These are phyloP conservation scores for Microsporum audouinii DNA, from an alignment of 2,329 filamentous ascomycete species.

Conservation along the genomic window DNA sequence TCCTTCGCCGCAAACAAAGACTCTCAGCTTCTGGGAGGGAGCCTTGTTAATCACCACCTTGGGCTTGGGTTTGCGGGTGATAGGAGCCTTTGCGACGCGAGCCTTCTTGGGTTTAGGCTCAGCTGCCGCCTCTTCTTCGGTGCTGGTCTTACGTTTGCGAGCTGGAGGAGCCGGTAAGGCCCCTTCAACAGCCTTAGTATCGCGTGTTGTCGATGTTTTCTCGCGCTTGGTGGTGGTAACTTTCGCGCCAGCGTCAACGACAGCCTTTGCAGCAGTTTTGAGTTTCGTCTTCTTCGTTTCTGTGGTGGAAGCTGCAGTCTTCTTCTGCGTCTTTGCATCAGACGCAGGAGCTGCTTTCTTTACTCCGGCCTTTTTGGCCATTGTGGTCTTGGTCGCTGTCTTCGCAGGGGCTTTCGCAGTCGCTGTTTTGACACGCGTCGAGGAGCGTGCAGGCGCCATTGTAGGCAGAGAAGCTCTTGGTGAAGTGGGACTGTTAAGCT, in stretches of 20 bases:
- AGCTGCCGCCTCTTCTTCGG: constrained; percentile 13
- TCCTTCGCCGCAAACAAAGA: constrained; percentile 73
- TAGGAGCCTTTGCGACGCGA: constrained; percentile 12
- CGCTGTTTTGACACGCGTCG: background rate
- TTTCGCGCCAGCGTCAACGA: background rate
- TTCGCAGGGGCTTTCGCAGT: constrained; percentile 4
- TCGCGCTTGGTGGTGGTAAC: constrained; percentile 2
- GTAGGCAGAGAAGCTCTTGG: background rate
- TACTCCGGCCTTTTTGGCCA: constrained; percentile 6
- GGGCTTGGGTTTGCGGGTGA: constrained; percentile 9
- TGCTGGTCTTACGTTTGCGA: constrained; percentile 6
- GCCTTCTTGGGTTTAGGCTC: constrained; percentile 15
- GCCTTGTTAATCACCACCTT: constrained; percentile 48
- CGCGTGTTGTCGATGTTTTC: background rate
- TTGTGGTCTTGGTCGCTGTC: background rate
- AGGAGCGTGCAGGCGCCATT: constrained; percentile 1
- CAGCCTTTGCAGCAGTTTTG: constrained; percentile 1
- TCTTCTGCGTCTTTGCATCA: background rate
- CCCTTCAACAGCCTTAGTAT: background rate
- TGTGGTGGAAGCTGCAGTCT: constrained; percentile 2
- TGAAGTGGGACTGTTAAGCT: background rate
- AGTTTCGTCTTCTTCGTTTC: constrained; percentile 5
- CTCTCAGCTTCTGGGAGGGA: constrained; percentile 48
- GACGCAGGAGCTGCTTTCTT: background rate
- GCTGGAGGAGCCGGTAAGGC: constrained; percentile 19